Percentiles rank a stretch among this genome's conserved stretches.
Evolutionary conservation across 2,329 filamentous ascomycete genomes (phyloP).

Genomic region (Fusarium papillatum): DNA sequence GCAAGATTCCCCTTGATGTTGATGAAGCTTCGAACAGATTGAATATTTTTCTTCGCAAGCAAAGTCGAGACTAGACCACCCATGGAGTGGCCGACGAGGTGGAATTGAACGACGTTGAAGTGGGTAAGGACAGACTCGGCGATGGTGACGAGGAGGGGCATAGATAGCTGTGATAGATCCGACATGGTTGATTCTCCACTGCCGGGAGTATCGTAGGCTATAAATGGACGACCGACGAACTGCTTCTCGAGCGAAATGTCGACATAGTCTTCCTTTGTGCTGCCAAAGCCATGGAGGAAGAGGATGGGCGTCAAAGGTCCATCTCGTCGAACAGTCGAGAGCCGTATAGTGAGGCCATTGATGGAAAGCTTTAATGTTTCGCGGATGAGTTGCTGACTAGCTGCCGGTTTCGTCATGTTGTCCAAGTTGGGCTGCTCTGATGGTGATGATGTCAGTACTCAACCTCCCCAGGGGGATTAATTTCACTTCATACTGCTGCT

Average conservation of each 20-base stretch:
- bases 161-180: neutral
- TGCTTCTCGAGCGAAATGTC: neutral
- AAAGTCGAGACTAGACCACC: neutral
- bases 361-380: neutral
- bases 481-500: neutral
- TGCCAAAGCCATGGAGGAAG: neutral
- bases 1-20: neutral
- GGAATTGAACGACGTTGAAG: neutral
- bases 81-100: conserved; percentile 1
- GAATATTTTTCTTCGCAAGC: neutral
- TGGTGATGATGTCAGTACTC: neutral
- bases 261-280: conserved; percentile 1
- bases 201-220: neutral
- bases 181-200: conserved; percentile 3
- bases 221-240: neutral
- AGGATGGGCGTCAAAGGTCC: neutral
- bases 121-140: neutral
- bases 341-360: neutral
- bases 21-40: neutral
- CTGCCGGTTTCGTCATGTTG: neutral
- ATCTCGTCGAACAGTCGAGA: neutral
- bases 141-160: neutral
- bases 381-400: neutral
- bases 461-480: rapidly evolving
- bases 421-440: rapidly evolving